Conservation (phyloP, 176 grass and related monocot species). For the Cenchrus purpureus region DNA sequence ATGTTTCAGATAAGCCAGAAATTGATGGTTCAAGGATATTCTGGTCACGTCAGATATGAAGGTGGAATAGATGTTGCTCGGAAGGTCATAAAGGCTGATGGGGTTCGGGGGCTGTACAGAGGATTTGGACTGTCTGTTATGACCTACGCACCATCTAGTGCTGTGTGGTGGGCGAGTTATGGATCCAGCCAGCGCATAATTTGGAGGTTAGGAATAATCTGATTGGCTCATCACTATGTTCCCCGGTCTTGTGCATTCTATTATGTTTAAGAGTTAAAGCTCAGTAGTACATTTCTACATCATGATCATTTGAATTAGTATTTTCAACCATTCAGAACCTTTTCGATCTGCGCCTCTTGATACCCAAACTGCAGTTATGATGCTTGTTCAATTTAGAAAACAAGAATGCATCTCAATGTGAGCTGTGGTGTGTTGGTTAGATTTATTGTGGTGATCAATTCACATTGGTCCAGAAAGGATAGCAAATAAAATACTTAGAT, state of each 20-base stretch:
- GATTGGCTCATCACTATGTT: constrained; percentile 6
- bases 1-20: constrained; percentile 92
- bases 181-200: constrained; percentile 92
- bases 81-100: constrained; percentile 78
- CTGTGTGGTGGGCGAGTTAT: constrained; percentile 99
- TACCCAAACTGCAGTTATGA: constrained; percentile 13
- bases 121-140: constrained; percentile 95
- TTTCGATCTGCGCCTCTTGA: neutral
- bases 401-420: neutral
- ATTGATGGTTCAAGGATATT: constrained; percentile 99
- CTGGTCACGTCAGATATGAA: constrained; percentile 76
- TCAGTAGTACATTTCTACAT: neutral
- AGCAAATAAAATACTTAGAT: neutral
- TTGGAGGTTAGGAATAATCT: constrained; percentile 70
- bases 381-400: neutral
- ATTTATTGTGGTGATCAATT: neutral
- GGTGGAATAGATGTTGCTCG: constrained; percentile 90
- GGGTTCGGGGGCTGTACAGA: constrained; percentile 79
- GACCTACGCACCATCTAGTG: constrained; percentile 92
- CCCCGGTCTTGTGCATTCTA: neutral
- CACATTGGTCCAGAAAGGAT: constrained; percentile 6
- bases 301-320: neutral
- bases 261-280: constrained; percentile 27
- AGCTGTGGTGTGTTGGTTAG: neutral
- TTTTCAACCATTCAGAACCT: neutral